phyloP scores from a whole-genome alignment of 2,329 filamentous ascomycete genomes.

The Xylariales sp. region DNA sequence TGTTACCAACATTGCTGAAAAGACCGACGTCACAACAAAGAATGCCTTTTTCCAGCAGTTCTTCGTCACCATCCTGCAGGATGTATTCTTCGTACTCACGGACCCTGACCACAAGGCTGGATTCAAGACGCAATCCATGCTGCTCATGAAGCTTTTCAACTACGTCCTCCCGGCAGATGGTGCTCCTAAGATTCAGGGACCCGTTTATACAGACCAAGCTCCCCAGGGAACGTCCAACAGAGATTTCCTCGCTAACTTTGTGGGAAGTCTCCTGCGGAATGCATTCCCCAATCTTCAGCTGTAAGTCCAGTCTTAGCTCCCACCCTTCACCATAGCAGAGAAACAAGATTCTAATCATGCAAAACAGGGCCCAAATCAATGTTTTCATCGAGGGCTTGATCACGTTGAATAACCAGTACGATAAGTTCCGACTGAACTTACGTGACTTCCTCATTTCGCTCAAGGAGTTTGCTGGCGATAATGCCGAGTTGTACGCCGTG shows the following conservation, averaged over 20 bases:
- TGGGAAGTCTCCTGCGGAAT: constrained; percentile 76
- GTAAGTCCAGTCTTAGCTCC: constrained; percentile 44
- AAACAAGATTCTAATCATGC: constrained; percentile 28
- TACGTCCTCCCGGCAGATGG: constrained; percentile 74
- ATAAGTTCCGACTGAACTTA: constrained; percentile 91
- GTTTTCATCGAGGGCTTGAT: constrained; percentile 89
- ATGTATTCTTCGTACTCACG: constrained; percentile 96
- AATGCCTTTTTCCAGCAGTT: constrained; percentile 98
- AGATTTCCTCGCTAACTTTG: constrained; percentile 86
- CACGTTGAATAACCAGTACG: constrained; percentile 79
- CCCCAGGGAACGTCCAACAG: constrained; percentile 79
- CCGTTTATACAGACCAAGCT: constrained; percentile 87
- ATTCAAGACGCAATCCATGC: constrained; percentile 95
- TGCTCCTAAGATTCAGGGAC: constrained; percentile 81
- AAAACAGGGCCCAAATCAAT: constrained; percentile 73
- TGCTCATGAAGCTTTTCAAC: constrained; percentile 94
- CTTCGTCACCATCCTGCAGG: constrained; percentile 91
- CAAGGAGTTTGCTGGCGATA: constrained; percentile 95
- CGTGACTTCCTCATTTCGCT: constrained; percentile 96
- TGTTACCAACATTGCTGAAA: constrained; percentile 95
- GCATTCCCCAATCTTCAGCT: constrained; percentile 91
- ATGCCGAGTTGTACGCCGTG: constrained; percentile 86
- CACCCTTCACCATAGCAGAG: no score
- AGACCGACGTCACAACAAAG: constrained; percentile 78
- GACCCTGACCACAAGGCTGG: constrained; percentile 98